Evolutionary conservation across 208 protist genomes (phyloP), one percentile per base, ranked within the genome.

Genomic region (Trypanosoma melophagium): DNA sequence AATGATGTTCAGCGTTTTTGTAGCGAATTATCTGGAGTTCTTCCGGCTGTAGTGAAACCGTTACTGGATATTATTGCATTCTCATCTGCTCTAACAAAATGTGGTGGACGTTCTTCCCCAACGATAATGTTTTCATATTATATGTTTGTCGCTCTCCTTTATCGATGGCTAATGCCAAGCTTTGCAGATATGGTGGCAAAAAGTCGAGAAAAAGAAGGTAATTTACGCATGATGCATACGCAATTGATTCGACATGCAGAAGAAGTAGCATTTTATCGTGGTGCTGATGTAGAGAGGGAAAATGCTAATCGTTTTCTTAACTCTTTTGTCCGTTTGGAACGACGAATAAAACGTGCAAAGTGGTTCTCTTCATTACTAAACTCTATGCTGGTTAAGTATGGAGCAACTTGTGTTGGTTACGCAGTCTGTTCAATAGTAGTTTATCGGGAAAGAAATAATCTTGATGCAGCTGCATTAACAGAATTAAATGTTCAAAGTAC

Each of bases 251-350:
- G 79, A 40, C 91, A 97, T 66, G 89, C 91, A 0, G 90, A 97
- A 76, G 87, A 95, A 77, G 83, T 97, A 45, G 89, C 93, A 12
- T 97, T 97, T 62, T 96, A 96, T 58, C 81, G 86, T 41, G 93
- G 93, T 40, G 91, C 89, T 50, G 79, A 86, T 22, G 56, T 89
- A n/a, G 93, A 97, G 72, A 63, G 81, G 3, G 71, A 83, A 64
- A 86, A 94, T 57, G 80, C 83, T 21, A 84, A 93, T 17, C 73
- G 74, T n/a, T 60, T 90, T 44, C 60, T 96, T 25, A 47, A 74
- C 31, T 87, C 78, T 17, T 83, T 95, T 60, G 64, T 86, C 12
- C 69, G 77, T 25, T 74, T 93, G 53, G 85, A 94, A 69, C 60
- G 64, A 51, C 72, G 76, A 25, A 89, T 96, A 56, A 94, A 95